Base-by-base conservation (phyloP, 2,329 filamentous ascomycete genomes). In the Ascochyta fabae region DNA sequence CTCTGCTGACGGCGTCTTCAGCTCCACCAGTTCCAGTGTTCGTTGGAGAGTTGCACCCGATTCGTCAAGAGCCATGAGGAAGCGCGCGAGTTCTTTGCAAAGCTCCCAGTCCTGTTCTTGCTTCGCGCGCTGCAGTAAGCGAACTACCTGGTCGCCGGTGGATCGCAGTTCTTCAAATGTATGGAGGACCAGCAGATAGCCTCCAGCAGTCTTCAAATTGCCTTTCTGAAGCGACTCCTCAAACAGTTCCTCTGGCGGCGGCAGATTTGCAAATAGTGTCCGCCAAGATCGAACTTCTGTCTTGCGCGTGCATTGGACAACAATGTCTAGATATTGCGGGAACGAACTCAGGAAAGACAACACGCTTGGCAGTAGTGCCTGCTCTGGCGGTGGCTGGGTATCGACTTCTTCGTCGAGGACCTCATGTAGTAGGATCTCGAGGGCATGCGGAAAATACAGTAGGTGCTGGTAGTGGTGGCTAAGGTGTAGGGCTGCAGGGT, bases 331-430 rank as follows among this genome's bases (percentile, higher is more conserved):
- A 70, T 97, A 99, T 54, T 92, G 86, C 52, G 88, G 88, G 65
- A 83, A 83, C 1, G 78, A 80, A 7, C 79, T 81, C 16, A 84
- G 72, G 61, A 84, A 84, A 0, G 80, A 81, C n/a, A 84, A 70
- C 2, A 83, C 79, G 35, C 77, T 79, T 9, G 82, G 81, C 12
- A 84, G 67, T 5, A 84, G 73, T 15, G 81, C 81, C 44, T 78
- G 78, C 65, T 80, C 78, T 12, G 77, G 74, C 6, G 76, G 72
- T 5, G 77, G 77, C 52, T 76, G 74, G n/a, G 75, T 84, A 68
- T 98, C 95, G 2, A 96, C 94, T 74, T 97, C 95, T 62, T 96
- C 92, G 67, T 99, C 95, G 1, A 99, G 82, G 4, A 98, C 92
- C 61, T 95, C 89, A 72, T 99, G 95, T 12, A 99, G 82, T 19